phyloP scores from a whole-genome alignment of 2,329 filamentous ascomycete species.

The Daldinia sp. region DNA sequence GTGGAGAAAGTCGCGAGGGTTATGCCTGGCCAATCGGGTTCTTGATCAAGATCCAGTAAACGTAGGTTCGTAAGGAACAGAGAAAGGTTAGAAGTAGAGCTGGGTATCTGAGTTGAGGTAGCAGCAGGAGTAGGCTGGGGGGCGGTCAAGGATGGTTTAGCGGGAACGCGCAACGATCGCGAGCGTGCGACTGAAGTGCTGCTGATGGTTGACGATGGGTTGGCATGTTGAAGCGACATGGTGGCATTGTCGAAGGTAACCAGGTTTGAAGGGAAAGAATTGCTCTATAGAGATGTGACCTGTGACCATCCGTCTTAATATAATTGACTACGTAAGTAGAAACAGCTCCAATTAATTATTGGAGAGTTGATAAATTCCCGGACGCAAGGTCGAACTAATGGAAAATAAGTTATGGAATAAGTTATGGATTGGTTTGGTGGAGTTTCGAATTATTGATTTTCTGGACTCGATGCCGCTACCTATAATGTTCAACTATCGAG shows the following conservation, averaged over 20 bases:
- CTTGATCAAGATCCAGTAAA: conserved; percentile 81
- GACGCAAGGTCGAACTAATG: background rate
- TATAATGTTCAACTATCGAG: background rate
- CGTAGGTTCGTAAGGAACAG: conserved; percentile 87
- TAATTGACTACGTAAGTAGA: background rate
- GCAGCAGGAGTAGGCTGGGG: conserved; percentile 41
- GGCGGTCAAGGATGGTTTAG: conserved; percentile 50
- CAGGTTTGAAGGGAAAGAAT: background rate
- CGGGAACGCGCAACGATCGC: conserved; percentile 47
- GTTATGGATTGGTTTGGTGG: conserved; percentile 8
- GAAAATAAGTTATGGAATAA: background rate
- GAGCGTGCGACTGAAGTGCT: conserved; percentile 51
- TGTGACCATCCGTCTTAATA: conserved; percentile 7
- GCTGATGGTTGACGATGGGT: conserved; percentile 44
- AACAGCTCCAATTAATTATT: background rate
- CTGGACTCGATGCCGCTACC: conserved; percentile 10
- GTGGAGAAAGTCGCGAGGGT: conserved; percentile 76
- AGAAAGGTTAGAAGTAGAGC: conserved; percentile 64
- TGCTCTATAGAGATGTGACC: background rate
- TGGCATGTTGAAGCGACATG: conserved; percentile 49
- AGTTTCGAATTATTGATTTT: conserved; percentile 10
- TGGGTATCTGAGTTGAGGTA: conserved; percentile 44
- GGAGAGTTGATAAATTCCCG: background rate
- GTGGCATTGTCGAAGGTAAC: conserved; percentile 47
- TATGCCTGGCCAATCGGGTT: conserved; percentile 84